Evolutionary conservation across 495 filamentous ascomycete species (phyloP), one percentile per base, ranked within the genome.

Genomic region (Penicillium longicatenatum): DNA sequence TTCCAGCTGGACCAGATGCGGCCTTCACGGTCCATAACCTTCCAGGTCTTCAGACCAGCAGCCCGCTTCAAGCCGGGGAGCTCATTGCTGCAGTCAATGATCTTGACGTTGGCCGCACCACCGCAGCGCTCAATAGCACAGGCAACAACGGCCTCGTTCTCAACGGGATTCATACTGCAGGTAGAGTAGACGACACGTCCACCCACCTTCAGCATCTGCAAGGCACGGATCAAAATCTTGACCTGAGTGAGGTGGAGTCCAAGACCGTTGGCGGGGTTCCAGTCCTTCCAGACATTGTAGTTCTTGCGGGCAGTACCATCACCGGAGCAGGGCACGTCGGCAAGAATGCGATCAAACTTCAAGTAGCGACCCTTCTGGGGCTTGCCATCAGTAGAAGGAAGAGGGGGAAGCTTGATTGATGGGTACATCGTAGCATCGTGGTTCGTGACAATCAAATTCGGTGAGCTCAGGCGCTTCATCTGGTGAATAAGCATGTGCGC

Each of bases 351-450:
- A 69, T 98, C 94, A 65, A 96, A 98, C 75, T 96, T 97, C 55
- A 98, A 83, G 72, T 96, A 97, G 58, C 82, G 79, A 65, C 85
- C 85, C 48, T 78, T 76, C 9, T 70, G 66, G 2, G 73, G 73
- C 49, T 84, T 79, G 30, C 82, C 83, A 37, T 77, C 70, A 2
- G 71, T 65, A 39, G 77, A 65, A 47, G 81, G 74, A 43, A 66
- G 54, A 37, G 77, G 58, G 24, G 90, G 83, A 8, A 97, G 79
- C 69, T 89, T 87, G 64, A 97, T 90, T 8, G 92, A 89, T 2
- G 94, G 94, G 72, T 90, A 98, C 82, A 96, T 86, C 22, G 92
- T 97, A 30, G 95, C 94, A 70, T 98, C 95, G 73, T 98, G 94
- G 67, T 98, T 98, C 19, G 91, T 97, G 61, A 98, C 93, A 58